Conservation (phyloP, 306 rosid genomes). For the Trifolium subterraneum region DNA sequence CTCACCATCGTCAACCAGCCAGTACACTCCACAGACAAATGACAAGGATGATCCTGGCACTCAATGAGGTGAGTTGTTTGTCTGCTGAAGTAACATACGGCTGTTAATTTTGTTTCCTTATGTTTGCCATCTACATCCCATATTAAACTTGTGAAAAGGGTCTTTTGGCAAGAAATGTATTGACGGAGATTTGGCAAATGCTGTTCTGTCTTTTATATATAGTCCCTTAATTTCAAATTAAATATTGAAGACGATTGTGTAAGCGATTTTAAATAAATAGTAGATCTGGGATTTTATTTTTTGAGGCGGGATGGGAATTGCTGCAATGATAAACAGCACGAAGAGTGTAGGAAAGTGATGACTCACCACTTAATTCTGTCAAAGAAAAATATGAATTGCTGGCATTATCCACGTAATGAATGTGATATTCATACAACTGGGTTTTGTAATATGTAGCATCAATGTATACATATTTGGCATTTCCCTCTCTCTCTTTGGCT, state of each 20-base stretch:
- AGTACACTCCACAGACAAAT: conserved; percentile 88
- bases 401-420: background rate
- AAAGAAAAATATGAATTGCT: too few relatives aligned
- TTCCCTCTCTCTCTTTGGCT: background rate
- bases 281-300: too few relatives aligned
- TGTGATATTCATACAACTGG: background rate
- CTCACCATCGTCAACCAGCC: conserved; percentile 95
- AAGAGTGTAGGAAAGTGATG: too few relatives aligned
- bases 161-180: conserved; percentile 13
- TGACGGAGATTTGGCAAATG: conserved; percentile 3
- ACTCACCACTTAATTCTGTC: too few relatives aligned
- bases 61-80: conserved; percentile 49
- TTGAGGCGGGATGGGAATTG: too few relatives aligned
- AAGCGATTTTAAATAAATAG: too few relatives aligned
- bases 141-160: conserved; percentile 4
- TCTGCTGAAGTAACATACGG: conserved; percentile 3
- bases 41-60: conserved; percentile 69
- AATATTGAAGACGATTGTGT: background rate
- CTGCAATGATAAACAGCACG: too few relatives aligned
- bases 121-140: background rate
- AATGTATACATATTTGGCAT: background rate
- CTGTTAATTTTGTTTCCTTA: background rate
- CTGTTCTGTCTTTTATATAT: background rate
- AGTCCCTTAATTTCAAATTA: background rate
- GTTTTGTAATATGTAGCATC: background rate